These are phyloP conservation scores for Spinacia oleracea DNA, from an alignment of 179 eudicot genomes.

Conservation along the genomic window DNA sequence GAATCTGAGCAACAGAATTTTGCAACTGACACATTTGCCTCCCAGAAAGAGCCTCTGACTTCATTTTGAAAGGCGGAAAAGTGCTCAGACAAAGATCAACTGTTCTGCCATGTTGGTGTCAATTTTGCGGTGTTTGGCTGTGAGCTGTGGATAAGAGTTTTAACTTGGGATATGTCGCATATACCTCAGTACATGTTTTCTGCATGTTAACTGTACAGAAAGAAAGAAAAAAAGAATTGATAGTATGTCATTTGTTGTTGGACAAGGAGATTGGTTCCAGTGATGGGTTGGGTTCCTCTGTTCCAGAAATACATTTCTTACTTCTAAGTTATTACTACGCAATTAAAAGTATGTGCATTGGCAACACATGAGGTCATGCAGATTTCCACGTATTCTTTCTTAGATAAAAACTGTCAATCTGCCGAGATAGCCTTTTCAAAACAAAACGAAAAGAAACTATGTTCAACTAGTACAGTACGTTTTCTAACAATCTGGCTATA, in stretches of 20 bases:
- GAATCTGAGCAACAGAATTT: constrained; percentile 9
- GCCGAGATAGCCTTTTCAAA: too few relatives aligned
- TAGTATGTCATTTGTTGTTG: neutral
- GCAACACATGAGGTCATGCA: neutral
- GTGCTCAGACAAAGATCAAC: neutral
- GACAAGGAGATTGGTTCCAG: neutral
- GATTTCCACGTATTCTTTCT: too few relatives aligned
- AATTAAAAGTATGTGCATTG: neutral
- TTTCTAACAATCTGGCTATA: too few relatives aligned
- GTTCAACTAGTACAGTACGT: too few relatives aligned
- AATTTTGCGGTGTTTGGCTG: neutral
- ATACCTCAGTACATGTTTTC: neutral
- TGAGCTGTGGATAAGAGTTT: neutral
- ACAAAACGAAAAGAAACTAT: too few relatives aligned
- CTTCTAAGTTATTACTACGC: neutral
- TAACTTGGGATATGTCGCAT: neutral
- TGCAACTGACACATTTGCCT: neutral
- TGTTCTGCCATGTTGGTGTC: neutral
- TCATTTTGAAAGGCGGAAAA: neutral
- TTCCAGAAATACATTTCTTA: neutral
- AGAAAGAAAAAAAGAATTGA: neutral
- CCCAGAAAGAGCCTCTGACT: neutral
- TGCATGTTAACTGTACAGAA: neutral
- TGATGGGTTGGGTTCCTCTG: neutral
- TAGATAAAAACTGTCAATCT: too few relatives aligned